Evolutionary conservation across 1,284 basidiomycete species (phyloP), one percentile per base, ranked within the genome.

Genomic region (Gymnopus androsaceus): DNA sequence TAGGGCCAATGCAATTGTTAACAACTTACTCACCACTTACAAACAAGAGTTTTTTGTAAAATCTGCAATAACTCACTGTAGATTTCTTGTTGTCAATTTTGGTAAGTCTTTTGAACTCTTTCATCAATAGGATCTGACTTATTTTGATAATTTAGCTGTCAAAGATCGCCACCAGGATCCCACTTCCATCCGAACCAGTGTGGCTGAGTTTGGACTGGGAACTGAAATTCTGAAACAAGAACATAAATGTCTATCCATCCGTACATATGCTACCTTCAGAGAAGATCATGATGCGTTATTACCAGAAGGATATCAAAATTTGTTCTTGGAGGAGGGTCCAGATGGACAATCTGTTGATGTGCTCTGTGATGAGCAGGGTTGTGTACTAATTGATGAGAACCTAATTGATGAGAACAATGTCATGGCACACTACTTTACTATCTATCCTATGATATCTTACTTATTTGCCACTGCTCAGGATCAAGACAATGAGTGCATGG

Each of bases 121-220:
- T 47, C n/a, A 3, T 21, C 28, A 4, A n/a, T n/a, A n/a, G n/a
- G n/a, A n/a, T n/a, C n/a, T n/a, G n/a, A n/a, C n/a, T n/a, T n/a
- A n/a, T n/a, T n/a, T n/a, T n/a, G n/a, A n/a, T n/a, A n/a, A n/a
- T 47, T 30, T 47, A 47, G 45, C 30, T 47, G 15, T 47, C 3
- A 15, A 31, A 17, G 45, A 47, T 6, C 3, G 6, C 14, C 17
- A 5, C 6, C 8, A 40, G n/a, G 8, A 40, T 17, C 11, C 14
- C 11, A n/a, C 6, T 19, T 7, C 7, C 7, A 19, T 40, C 6
- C 5, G n/a, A 9, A 40, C n/a, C n/a, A 17, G 37, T n/a, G 7
- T 40, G 37, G 7, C 37, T 17, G 17, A 19, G 17, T 40, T 40
- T 40, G 37, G 37, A 7, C 37, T 40, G 7, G 37, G 37, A 17